Conservation (phyloP, 305 asterid species). For the Nicotiana rustica region DNA sequence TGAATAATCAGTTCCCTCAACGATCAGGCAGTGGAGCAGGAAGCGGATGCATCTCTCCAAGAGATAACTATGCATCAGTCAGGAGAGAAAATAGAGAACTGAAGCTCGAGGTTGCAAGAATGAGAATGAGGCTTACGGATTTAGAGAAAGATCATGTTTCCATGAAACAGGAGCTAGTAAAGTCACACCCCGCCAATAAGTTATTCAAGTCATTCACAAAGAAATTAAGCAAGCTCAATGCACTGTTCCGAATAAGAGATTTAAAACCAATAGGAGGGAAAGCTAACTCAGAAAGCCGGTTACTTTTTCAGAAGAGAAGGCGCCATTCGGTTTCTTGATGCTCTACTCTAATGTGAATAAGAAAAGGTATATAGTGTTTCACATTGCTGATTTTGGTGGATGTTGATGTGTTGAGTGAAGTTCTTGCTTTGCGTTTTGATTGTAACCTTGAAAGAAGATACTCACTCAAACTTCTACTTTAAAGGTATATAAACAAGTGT, state of each 20-base stretch:
- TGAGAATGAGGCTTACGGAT: slow-evolving; percentile 97
- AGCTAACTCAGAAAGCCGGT: slow-evolving; percentile 62
- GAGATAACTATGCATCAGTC: slow-evolving; percentile 95
- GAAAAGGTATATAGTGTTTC: slow-evolving; percentile 3
- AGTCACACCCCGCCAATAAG: slow-evolving; percentile 71
- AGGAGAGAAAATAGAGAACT: slow-evolving; percentile 90
- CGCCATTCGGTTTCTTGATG: slow-evolving; percentile 80
- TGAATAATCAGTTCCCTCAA: slow-evolving; percentile 67
- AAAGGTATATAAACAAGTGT: slow-evolving; percentile 33
- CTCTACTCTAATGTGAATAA: slow-evolving; percentile 33
- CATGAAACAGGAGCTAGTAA: slow-evolving; percentile 88
- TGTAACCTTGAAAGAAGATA: slow-evolving; percentile 22
- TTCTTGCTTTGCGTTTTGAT: slow-evolving; percentile 34
- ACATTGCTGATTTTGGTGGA: slow-evolving; percentile 27
- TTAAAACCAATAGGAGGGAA: slow-evolving; percentile 56
- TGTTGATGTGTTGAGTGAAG: slow-evolving; percentile 34
- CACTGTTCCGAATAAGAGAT: slow-evolving; percentile 64
- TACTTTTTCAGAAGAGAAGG: slow-evolving; percentile 80
- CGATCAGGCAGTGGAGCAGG: slow-evolving; percentile 88
- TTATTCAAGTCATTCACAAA: slow-evolving; percentile 77
- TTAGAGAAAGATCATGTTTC: slow-evolving; percentile 94
- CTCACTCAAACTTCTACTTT: slow-evolving; percentile 33
- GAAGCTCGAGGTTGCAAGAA: slow-evolving; percentile 93
- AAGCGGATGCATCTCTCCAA: slow-evolving; percentile 91
- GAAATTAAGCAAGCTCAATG: slow-evolving; percentile 70